phyloP scores from a whole-genome alignment of 2,329 filamentous ascomycete species.

The Beauveria scarabaeidicola region DNA sequence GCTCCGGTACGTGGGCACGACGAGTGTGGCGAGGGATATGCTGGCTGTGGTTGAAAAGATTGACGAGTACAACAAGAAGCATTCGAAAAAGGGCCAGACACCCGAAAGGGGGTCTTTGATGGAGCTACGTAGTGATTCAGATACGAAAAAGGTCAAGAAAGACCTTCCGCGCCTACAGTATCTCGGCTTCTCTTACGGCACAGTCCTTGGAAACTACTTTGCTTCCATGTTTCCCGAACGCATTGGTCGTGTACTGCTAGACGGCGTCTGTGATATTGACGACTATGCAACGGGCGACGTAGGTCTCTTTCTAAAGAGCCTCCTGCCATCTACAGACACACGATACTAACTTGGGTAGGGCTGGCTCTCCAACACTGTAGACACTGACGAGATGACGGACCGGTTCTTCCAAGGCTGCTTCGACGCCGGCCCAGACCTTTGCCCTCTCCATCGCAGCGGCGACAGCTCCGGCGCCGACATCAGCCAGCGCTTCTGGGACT shows the following conservation, averaged over 20 bases:
- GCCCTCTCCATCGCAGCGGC: conserved; percentile 19
- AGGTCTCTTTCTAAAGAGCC: conserved; percentile 12
- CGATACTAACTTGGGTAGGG: conserved; percentile 15
- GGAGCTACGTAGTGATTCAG: conserved; percentile 13
- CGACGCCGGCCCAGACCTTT: conserved; percentile 18
- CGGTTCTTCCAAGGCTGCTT: conserved; percentile 30
- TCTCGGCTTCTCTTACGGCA: conserved; percentile 41
- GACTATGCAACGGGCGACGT: conserved; percentile 27
- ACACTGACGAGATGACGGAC: conserved; percentile 27
- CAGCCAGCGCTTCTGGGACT: conserved; percentile 23
- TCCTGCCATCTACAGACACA: neutral
- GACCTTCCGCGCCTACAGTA: conserved; percentile 31
- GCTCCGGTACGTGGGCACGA: conserved; percentile 26
- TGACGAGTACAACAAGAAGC: conserved; percentile 23
- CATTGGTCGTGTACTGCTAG: conserved; percentile 33
- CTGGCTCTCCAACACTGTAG: conserved; percentile 29
- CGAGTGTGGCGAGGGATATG: conserved; percentile 35
- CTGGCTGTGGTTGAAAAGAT: conserved; percentile 34
- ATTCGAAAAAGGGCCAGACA: neutral
- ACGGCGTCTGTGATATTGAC: conserved; percentile 28
- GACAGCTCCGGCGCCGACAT: conserved; percentile 24
- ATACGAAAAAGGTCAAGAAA: neutral
- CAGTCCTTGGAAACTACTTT: conserved; percentile 27
- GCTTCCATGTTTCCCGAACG: conserved; percentile 28
- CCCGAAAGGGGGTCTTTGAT: neutral